phyloP scores from a whole-genome alignment of 441 rosid species.

The Pelargonium myrrhifolium region DNA sequence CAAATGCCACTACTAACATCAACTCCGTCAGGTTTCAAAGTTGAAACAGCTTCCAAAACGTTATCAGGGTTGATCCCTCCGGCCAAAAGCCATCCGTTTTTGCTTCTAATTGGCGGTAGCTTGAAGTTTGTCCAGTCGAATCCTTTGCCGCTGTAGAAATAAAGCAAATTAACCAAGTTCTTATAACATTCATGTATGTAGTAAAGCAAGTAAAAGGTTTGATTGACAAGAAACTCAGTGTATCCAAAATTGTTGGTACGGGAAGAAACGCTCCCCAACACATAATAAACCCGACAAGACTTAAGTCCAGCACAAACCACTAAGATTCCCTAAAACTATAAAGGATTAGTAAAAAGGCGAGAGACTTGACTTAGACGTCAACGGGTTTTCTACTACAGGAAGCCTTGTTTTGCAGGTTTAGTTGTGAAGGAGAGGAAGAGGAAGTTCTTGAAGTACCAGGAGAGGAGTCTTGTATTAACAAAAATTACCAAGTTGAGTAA shows the following conservation, averaged over 20 bases:
- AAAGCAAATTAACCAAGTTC: not conserved
- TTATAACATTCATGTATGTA: not conserved
- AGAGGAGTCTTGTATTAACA: no score
- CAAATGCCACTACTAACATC: conserved; percentile 91
- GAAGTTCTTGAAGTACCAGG: no score
- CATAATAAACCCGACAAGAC: no score
- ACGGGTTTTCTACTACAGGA: no score
- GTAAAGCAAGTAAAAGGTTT: not conserved
- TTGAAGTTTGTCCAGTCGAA: conserved; percentile 62
- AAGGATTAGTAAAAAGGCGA: no score
- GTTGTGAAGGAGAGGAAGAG: no score
- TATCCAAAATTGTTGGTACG: not conserved
- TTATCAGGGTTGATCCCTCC: conserved; percentile 74
- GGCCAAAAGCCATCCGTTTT: conserved; percentile 78
- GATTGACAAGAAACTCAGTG: not conserved
- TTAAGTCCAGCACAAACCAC: no score
- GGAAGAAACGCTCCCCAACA: no score
- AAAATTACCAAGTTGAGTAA: no score
- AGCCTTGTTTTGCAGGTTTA: no score
- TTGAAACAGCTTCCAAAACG: conserved; percentile 52
- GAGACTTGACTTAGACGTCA: no score
- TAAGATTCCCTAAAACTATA: no score
- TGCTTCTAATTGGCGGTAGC: conserved; percentile 61
- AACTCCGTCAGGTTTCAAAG: conserved; percentile 56
- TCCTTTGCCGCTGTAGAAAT: conserved; percentile 64